Percentiles rank a stretch among this genome's conserved stretches.
phyloP scores from a whole-genome alignment of 2,329 filamentous ascomycete genomes.

The Paraphoma sp. region DNA sequence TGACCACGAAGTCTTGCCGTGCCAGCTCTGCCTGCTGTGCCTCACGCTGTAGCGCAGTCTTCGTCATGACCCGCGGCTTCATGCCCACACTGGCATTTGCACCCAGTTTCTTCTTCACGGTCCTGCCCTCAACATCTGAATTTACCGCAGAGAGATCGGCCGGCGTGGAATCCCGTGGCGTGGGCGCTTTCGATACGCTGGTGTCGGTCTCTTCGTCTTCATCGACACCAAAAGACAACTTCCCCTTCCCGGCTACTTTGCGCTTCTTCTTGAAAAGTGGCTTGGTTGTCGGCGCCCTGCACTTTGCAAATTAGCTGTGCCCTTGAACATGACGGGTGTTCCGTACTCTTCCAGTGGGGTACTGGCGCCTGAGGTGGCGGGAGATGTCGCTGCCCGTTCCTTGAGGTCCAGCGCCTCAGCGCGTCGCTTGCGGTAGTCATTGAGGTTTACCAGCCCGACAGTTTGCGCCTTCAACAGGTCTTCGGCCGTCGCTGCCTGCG shows the following conservation, averaged over 20 bases:
- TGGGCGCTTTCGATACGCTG: slow-evolving; percentile 42
- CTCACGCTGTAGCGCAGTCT: slow-evolving; percentile 77
- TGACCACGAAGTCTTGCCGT: slow-evolving; percentile 78
- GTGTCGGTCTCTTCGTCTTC: slow-evolving; percentile 68
- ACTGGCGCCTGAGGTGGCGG: slow-evolving; percentile 60
- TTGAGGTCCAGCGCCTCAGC: slow-evolving; percentile 93
- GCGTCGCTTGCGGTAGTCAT: slow-evolving; percentile 94
- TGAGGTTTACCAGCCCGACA: slow-evolving; percentile 88
- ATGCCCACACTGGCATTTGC: slow-evolving; percentile 65
- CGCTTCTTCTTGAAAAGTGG: slow-evolving; percentile 64
- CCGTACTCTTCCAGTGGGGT: slow-evolving; percentile 69
- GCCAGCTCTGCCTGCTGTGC: slow-evolving; percentile 77
- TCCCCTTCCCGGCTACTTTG: slow-evolving; percentile 61
- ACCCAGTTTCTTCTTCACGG: slow-evolving; percentile 59
- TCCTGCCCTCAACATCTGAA: slow-evolving; percentile 35
- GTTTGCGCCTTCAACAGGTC: slow-evolving; percentile 85
- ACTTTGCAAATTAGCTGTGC: slow-evolving; percentile 61
- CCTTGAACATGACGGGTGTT: slow-evolving; percentile 4
- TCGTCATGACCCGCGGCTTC: slow-evolving; percentile 76
- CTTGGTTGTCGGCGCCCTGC: slow-evolving; percentile 61
- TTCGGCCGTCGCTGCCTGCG: slow-evolving; percentile 77
- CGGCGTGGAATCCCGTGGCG: slow-evolving; percentile 48
- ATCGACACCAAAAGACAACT: slow-evolving; percentile 73
- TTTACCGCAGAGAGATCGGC: slow-evolving; percentile 44
- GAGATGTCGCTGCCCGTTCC: slow-evolving; percentile 79